Conservation (phyloP, 805 yeast species). For the Candida xyloterini region DNA sequence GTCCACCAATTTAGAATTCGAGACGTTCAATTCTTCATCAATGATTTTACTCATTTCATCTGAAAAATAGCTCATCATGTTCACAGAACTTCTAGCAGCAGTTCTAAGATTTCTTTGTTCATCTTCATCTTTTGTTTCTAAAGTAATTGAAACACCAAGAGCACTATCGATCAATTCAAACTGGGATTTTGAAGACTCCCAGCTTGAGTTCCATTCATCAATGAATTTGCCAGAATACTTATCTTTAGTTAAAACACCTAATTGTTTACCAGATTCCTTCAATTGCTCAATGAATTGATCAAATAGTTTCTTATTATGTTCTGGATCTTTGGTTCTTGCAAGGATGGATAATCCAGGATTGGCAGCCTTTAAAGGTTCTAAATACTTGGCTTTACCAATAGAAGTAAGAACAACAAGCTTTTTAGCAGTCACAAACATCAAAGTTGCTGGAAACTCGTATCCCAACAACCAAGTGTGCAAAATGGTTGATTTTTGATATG, state of each 20-base stretch:
- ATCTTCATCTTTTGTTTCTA: conserved; percentile 76
- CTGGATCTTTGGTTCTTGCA: conserved; percentile 78
- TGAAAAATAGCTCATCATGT: conserved; percentile 76
- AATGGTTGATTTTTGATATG: conserved; percentile 83
- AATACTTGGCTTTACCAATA: conserved; percentile 78
- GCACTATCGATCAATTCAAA: conserved; percentile 52
- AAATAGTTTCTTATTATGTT: conserved; percentile 67
- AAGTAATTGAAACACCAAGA: conserved; percentile 48
- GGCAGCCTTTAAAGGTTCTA: conserved; percentile 53
- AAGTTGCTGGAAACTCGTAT: conserved; percentile 94
- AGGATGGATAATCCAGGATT: conserved; percentile 48
- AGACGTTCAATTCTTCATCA: conserved; percentile 77
- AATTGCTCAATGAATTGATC: conserved; percentile 50
- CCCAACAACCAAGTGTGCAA: conserved; percentile 91
- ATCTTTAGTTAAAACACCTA: conserved; percentile 77
- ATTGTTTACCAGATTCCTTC: conserved; percentile 37
- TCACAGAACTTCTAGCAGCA: conserved; percentile 76
- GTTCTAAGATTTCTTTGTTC: conserved; percentile 63
- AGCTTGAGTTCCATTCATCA: conserved; percentile 65
- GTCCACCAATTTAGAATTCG: conserved; percentile 72
- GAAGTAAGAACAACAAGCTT: conserved; percentile 70
- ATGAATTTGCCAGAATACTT: conserved; percentile 80
- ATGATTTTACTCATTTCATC: conserved; percentile 85
- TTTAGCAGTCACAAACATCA: conserved; percentile 58
- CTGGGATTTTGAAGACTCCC: conserved; percentile 34